A percentile compares a stretch with the other conserved stretches of the same genome.
Evolutionary conservation across 331 rosid species (phyloP).

Genomic region (Prunus yedoensis): DNA sequence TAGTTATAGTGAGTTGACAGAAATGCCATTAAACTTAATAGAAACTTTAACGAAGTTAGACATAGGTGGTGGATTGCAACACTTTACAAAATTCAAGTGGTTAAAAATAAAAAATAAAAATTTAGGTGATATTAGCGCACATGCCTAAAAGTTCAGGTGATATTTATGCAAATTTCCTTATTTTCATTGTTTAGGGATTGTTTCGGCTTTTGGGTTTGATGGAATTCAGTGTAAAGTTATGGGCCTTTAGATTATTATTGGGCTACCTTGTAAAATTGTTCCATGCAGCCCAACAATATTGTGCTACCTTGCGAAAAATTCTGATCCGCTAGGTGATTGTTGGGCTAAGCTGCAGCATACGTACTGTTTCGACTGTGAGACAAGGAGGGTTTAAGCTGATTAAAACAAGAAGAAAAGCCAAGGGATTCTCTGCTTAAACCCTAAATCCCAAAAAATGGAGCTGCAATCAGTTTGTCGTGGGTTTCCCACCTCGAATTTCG

Average conservation of each 20-base stretch:
- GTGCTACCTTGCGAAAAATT: not conserved
- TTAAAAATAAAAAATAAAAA: too few relatives aligned
- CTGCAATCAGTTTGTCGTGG: constrained; percentile 57
- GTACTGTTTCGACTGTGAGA: not conserved
- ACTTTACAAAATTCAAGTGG: too few relatives aligned
- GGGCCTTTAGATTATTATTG: not conserved
- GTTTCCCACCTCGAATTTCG: constrained; percentile 40
- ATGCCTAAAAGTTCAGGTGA: too few relatives aligned
- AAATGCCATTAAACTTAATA: too few relatives aligned
- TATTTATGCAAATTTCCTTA: too few relatives aligned
- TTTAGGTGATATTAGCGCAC: too few relatives aligned
- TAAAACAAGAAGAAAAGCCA: not conserved
- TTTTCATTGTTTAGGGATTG: too few relatives aligned
- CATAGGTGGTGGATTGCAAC: too few relatives aligned
- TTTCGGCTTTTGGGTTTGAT: too few relatives aligned
- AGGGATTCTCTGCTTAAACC: constrained; percentile 39
- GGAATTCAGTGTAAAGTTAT: too few relatives aligned
- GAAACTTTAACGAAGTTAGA: too few relatives aligned
- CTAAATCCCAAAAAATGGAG: constrained; percentile 50
- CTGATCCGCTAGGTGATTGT: not conserved
- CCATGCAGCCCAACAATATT: not conserved
- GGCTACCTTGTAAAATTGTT: not conserved
- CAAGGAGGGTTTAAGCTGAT: constrained; percentile 41
- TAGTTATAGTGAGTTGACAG: too few relatives aligned
- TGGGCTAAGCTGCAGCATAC: not conserved